These are phyloP conservation scores for Agmasoma carcini DNA, from an alignment of 371 early-diverging fungal species.

Conservation along the genomic window DNA sequence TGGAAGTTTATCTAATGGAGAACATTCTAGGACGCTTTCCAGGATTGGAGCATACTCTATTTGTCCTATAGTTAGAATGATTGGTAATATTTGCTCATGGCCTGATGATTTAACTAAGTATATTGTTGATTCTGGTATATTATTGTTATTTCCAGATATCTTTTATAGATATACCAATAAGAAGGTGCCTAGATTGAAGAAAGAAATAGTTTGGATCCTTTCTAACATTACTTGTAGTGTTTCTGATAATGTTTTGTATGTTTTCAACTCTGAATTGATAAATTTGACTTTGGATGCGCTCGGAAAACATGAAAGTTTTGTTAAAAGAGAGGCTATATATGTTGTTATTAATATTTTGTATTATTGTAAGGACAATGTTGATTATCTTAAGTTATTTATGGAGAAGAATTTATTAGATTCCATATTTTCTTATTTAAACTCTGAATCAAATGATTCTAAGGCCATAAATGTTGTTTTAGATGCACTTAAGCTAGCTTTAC, in stretches of 20 bases:
- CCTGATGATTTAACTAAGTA: constrained; percentile 86
- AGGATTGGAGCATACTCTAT: constrained; percentile 33
- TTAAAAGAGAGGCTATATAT: constrained; percentile 98
- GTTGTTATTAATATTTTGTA: constrained; percentile 69
- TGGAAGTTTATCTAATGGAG: constrained; percentile 3
- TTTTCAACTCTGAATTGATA: constrained; percentile 79
- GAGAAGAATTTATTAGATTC: constrained; percentile 75
- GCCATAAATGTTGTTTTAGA: constrained; percentile 79
- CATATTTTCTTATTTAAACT: constrained; percentile 67
- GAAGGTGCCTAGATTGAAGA: constrained; percentile 77
- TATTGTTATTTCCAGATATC: constrained; percentile 56
- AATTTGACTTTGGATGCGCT: constrained; percentile 74
- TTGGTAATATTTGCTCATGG: constrained; percentile 97
- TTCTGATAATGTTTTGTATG: constrained; percentile 70
- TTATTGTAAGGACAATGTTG: constrained; percentile 18
- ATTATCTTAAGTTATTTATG: constrained; percentile 61
- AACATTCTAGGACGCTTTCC: neutral
- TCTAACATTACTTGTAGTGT: constrained; percentile 99
- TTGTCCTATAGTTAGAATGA: constrained; percentile 83
- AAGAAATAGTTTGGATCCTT: constrained; percentile 98
- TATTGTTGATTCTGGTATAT: constrained; percentile 70
- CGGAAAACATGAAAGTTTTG: constrained; percentile 73
- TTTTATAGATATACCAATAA: constrained; percentile 62
- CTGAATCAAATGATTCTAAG: constrained; percentile 59
- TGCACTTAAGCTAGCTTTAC: constrained; percentile 81